Percentiles rank a stretch among this genome's conserved stretches.
Conservation (phyloP, 257 asterid genomes). For the Lycium barbarum region DNA sequence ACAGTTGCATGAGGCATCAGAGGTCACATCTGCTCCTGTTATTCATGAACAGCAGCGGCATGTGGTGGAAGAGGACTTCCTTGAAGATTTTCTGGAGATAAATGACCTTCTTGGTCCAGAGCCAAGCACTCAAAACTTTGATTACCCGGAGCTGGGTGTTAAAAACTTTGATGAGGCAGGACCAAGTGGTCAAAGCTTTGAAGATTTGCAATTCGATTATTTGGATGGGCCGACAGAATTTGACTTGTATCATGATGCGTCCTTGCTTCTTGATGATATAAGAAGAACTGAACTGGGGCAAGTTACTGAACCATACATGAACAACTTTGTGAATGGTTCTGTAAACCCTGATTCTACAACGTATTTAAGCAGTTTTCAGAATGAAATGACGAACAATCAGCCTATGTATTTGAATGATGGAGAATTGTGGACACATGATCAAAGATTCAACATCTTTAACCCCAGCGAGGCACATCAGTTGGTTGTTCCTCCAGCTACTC, state of each 20-base stretch:
- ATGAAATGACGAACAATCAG: slow-evolving; percentile 40
- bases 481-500: slow-evolving; percentile 43
- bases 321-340: slow-evolving; percentile 38
- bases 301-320: slow-evolving; percentile 40
- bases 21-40: slow-evolving; percentile 56
- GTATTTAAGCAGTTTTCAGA: slow-evolving; percentile 27
- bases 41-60: slow-evolving; percentile 25
- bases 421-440: slow-evolving; percentile 57
- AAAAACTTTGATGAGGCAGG: slow-evolving; percentile 21
- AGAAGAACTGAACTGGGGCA: slow-evolving; percentile 48
- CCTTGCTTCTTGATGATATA: slow-evolving; percentile 45
- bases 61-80: slow-evolving; percentile 54
- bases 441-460: slow-evolving; percentile 44
- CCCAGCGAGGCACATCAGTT: slow-evolving; percentile 51
- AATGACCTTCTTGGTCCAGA: slow-evolving; percentile 65
- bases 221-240: slow-evolving; percentile 60
- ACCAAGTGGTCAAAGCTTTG: slow-evolving; percentile 34
- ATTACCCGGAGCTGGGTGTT: neutral
- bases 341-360: slow-evolving; percentile 30
- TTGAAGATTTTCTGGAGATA: slow-evolving; percentile 85
- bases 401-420: slow-evolving; percentile 46
- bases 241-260: slow-evolving; percentile 65
- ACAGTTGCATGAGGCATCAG: slow-evolving; percentile 53
- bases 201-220: slow-evolving; percentile 47
- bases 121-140: slow-evolving; percentile 39